Conservation (phyloP, 2,329 filamentous ascomycete species). For the Aspergillus fischeri region DNA sequence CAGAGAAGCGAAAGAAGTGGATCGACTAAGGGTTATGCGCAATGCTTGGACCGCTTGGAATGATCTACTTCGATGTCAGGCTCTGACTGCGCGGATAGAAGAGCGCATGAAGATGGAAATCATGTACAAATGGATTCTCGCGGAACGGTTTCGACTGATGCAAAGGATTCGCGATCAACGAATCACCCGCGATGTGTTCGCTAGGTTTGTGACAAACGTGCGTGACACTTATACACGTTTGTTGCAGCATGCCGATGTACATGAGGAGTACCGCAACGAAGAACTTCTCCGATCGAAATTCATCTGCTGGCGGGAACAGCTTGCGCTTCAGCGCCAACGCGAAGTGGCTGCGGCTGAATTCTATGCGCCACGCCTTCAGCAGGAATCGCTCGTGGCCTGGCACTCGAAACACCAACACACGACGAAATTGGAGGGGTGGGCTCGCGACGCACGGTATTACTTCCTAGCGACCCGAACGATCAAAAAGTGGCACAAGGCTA, state of each 20-base stretch:
- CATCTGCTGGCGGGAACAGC: constrained; percentile 33
- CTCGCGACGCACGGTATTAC: constrained; percentile 54
- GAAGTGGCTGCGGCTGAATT: constrained; percentile 42
- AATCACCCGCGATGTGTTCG: constrained; percentile 36
- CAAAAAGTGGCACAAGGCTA: constrained; percentile 50
- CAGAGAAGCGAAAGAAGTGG: constrained; percentile 46
- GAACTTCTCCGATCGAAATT: constrained; percentile 35
- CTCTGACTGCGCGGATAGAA: constrained; percentile 51
- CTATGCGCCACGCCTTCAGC: constrained; percentile 38
- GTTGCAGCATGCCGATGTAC: constrained; percentile 33
- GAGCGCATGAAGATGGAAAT: constrained; percentile 53
- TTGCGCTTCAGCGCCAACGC: constrained; percentile 37
- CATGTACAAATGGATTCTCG: constrained; percentile 60
- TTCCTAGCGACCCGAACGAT: constrained; percentile 48
- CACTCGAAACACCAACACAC: constrained; percentile 38
- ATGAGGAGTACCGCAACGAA: constrained; percentile 29
- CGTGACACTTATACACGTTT: constrained; percentile 34
- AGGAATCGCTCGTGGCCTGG: constrained; percentile 40
- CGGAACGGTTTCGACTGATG: constrained; percentile 41
- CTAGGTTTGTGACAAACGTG: constrained; percentile 38
- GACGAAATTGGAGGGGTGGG: constrained; percentile 49
- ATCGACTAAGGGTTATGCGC: constrained; percentile 51
- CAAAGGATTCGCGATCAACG: constrained; percentile 38
- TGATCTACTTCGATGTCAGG: constrained; percentile 53
- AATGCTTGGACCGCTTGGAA: constrained; percentile 62